Evolutionary conservation across 371 early-diverging fungal genomes (phyloP).

Genomic region (Circinella umbellata): DNA sequence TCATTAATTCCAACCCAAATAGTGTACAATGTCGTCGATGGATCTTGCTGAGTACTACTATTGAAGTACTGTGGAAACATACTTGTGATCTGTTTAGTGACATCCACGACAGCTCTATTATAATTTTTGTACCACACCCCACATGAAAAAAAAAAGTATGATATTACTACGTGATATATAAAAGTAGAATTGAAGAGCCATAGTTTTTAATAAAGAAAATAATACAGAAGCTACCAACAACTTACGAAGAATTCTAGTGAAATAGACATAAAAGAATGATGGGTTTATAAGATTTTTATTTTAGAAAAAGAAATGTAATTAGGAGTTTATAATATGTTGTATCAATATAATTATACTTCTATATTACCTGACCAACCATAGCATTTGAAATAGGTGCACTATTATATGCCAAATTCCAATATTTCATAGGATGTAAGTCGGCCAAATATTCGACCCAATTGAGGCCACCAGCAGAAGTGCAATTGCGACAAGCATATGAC

Average conservation of each 20-base stretch:
- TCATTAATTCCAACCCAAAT: slow-evolving; percentile 52
- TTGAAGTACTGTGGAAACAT: slow-evolving; percentile 25
- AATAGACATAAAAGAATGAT: not conserved
- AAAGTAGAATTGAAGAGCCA: not conserved
- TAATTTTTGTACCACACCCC: not conserved
- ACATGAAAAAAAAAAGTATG: not conserved
- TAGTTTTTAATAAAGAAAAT: no score
- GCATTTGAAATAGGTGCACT: slow-evolving; percentile 38
- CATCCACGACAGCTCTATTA: slow-evolving; percentile 29
- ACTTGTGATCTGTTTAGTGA: slow-evolving; percentile 34
- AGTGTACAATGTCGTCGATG: slow-evolving; percentile 27
- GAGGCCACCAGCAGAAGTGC: slow-evolving; percentile 44
- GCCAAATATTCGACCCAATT: slow-evolving; percentile 48
- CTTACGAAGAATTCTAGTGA: slow-evolving; percentile 3
- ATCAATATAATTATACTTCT: not conserved
- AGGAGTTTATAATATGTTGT: no score
- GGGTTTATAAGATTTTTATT: no score
- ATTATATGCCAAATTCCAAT: slow-evolving; percentile 47
- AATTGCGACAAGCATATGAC: slow-evolving; percentile 33
- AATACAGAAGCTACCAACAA: not conserved
- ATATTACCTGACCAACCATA: slow-evolving; percentile 33
- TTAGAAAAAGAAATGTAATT: no score
- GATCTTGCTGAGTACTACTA: slow-evolving; percentile 19
- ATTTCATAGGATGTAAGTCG: slow-evolving; percentile 22
- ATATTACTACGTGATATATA: not conserved